A percentile compares a stretch with the other conserved stretches of the same genome.
Evolutionary conservation across 306 rosid genomes (phyloP).

Genomic region (Coriaria nepalensis): DNA sequence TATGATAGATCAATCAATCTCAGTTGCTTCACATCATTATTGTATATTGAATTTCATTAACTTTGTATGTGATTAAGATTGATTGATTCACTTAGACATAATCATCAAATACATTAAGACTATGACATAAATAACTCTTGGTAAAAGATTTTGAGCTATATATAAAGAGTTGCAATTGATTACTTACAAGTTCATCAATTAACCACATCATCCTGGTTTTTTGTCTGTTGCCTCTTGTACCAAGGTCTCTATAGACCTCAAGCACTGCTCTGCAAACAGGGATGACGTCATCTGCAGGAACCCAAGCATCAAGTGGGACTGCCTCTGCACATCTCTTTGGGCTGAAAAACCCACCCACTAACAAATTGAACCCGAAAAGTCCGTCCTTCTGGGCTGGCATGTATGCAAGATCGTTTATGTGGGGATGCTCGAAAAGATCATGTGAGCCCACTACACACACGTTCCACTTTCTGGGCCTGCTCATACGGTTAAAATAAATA

Average conservation of each 20-base stretch:
- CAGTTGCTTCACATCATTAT: too few relatives aligned
- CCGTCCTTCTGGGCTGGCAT: conserved; percentile 82
- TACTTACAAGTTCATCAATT: conserved; percentile 77
- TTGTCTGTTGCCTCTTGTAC: conserved; percentile 78
- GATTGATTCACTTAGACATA: too few relatives aligned
- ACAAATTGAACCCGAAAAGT: conserved; percentile 73
- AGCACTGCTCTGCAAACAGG: conserved; percentile 68
- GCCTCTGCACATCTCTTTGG: conserved; percentile 87
- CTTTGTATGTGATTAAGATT: neutral
- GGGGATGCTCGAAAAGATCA: conserved; percentile 94
- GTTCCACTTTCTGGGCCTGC: conserved; percentile 99
- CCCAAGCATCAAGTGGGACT: conserved; percentile 93
- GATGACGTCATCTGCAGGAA: conserved; percentile 58
- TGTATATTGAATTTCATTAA: too few relatives aligned
- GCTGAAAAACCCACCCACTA: conserved; percentile 95
- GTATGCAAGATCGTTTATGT: conserved; percentile 93
- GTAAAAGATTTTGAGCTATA: too few relatives aligned
- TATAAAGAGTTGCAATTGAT: too few relatives aligned
- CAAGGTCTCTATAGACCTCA: conserved; percentile 85
- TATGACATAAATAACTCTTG: too few relatives aligned
- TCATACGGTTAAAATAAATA: conserved; percentile 12
- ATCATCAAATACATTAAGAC: too few relatives aligned
- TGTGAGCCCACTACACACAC: conserved; percentile 87
- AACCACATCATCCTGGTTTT: conserved; percentile 97
- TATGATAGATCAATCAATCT: too few relatives aligned